Evolutionary conservation across 2,329 filamentous ascomycete species (phyloP), one percentile per base, ranked within the genome.

Genomic region (Lachnellula arida): DNA sequence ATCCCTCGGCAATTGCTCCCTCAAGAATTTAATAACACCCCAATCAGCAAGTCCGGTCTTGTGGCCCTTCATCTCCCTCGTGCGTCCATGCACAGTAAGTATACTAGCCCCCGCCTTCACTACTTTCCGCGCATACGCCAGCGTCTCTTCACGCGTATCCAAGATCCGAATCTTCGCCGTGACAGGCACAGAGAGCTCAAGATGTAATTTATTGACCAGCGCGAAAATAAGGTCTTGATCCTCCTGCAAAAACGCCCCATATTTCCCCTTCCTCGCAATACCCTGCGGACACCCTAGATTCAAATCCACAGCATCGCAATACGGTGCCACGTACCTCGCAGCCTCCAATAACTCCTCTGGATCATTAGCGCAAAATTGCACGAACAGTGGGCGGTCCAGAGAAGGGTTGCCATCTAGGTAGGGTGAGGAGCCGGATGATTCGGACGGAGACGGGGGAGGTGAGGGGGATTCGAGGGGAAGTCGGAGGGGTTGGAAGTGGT

Each of bases 261-360:
- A 99, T 70, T 89, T 86, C 8, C 94, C 94, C 70, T 88, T 89
- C 70, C 84, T 84, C 35, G 94, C 94, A 63, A 99, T 99, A 1
- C 93, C 93, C 70, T 99, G 94, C 0, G 94, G 94, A 73, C 94
- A 99, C 7, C 94, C 94, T 4, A 99, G 78, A 70, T 99, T 99
- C 65, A 99, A 75, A 71, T 99, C 94, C 3, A 99, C 88, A 7
- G 94, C 94, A 71, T 99, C 94, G 73, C 93, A 97, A 72, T 92
- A 89, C 0, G 91, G 89, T 5, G 88, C 86, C 0, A 91, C 92
- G 58, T 86, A 80, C 61, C 81, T 80, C 0, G 93, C 94, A 0
- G 94, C 91, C 28, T 80, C 79, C 48, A 97, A 83, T 19, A 96
- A 80, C 52, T 88, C 84, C n/a, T 88, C 81, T 0, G 91, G 84